Conservation (phyloP, 257 asterid species). For the Leptodermis oblonga region DNA sequence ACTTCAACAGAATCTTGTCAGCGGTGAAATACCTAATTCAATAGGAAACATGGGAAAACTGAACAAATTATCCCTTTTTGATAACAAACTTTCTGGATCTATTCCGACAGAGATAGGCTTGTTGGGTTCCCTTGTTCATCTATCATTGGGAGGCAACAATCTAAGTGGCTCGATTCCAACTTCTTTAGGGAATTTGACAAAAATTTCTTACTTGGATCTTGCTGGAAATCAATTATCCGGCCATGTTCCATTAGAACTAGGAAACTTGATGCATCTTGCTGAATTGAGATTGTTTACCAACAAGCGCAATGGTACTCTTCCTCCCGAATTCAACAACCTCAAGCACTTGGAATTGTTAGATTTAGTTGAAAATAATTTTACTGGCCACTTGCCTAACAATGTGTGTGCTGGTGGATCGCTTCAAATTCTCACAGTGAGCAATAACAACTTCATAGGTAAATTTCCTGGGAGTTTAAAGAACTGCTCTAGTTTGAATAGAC, state of each 20-base stretch:
- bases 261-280: too few species aligned
- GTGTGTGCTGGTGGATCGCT: constrained; percentile 2
- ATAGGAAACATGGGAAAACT: constrained; percentile 14
- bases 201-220: constrained; percentile 11
- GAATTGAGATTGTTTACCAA: too few species aligned
- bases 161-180: constrained; percentile 23
- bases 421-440: constrained; percentile 12
- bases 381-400: constrained; percentile 25
- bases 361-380: constrained; percentile 14
- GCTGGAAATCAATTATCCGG: constrained; percentile 24
- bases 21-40: not conserved
- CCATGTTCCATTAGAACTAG: constrained; percentile 19
- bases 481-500: constrained; percentile 24
- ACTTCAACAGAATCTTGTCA: not conserved
- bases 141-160: constrained; percentile 20
- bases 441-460: constrained; percentile 23
- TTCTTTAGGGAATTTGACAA: constrained; percentile 25
- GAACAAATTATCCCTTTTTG: not conserved
- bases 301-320: too few species aligned
- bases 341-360: too few species aligned
- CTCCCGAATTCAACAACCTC: too few species aligned
- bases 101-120: constrained; percentile 18
- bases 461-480: constrained; percentile 27
- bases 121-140: constrained; percentile 11
- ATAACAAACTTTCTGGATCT: constrained; percentile 5